Evolutionary conservation across 208 protist genomes (phyloP).

Genomic region (Leishmania lainsoni): DNA sequence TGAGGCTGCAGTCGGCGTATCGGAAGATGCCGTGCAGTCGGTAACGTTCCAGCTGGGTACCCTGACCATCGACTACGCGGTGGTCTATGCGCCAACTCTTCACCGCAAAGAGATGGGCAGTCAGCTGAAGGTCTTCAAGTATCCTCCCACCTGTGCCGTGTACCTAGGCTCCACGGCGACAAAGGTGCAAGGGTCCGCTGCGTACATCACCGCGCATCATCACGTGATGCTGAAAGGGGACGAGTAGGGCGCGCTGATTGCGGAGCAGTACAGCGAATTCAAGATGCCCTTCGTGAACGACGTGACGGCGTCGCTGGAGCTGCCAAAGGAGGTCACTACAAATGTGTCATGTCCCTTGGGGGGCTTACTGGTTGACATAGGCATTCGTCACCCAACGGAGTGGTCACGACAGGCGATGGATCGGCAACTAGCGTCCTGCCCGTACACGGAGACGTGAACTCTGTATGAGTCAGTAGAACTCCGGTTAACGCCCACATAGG

Average conservation of each 20-base stretch:
- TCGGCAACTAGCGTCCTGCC: constrained; percentile 5
- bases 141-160: constrained; percentile 40
- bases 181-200: not conserved
- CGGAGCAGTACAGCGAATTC: not conserved
- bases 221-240: constrained; percentile 28
- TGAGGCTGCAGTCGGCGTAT: constrained; percentile 11
- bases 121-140: constrained; percentile 27
- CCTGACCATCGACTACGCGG: constrained; percentile 28
- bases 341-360: constrained; percentile 30
- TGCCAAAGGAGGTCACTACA: not conserved
- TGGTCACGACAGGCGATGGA: constrained; percentile 12
- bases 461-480: constrained; percentile 26
- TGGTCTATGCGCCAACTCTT: constrained; percentile 18
- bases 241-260: constrained; percentile 15
- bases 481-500: not conserved
- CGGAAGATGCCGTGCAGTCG: constrained; percentile 20
- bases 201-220: constrained; percentile 30
- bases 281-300: constrained; percentile 25
- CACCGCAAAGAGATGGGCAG: constrained; percentile 24
- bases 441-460: constrained; percentile 32
- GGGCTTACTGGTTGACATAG: constrained; percentile 34
- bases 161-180: constrained; percentile 20
- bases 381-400: constrained; percentile 18
- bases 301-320: not conserved
- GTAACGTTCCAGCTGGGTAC: constrained; percentile 32